phyloP scores from a whole-genome alignment of 768 basidiomycete genomes.

The Galerina sulciceps region DNA sequence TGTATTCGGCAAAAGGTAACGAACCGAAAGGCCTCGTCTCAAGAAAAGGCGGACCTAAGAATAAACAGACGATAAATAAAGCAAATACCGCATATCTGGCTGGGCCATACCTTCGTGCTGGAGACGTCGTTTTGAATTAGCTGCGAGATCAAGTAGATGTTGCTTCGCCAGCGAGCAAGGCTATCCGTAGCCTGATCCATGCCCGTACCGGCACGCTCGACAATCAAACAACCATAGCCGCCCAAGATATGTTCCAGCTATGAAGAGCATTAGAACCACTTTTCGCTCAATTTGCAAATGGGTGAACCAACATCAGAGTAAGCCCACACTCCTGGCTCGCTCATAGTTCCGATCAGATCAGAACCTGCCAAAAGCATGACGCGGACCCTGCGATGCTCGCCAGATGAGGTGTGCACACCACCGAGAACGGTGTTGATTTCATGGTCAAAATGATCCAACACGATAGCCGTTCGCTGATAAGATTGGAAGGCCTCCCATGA shows the following conservation, averaged over 20 bases:
- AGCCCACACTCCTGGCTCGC: slow-evolving; percentile 97
- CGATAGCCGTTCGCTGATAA: slow-evolving; percentile 96
- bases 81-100: not conserved
- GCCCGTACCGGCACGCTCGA: slow-evolving; percentile 93
- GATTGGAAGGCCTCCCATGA: slow-evolving; percentile 96
- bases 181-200: slow-evolving; percentile 82
- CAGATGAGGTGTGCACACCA: slow-evolving; percentile 75
- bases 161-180: slow-evolving; percentile 77
- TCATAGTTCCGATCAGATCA: slow-evolving; percentile 97
- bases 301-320: slow-evolving; percentile 80
- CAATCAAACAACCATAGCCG: slow-evolving; percentile 91
- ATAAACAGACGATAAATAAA: slow-evolving; percentile 1
- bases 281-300: slow-evolving; percentile 2
- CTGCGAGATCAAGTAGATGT: slow-evolving; percentile 91
- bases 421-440: slow-evolving; percentile 88
- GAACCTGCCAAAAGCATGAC: slow-evolving; percentile 98
- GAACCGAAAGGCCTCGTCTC: slow-evolving; percentile 78
- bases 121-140: slow-evolving; percentile 98
- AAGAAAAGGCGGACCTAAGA: slow-evolving; percentile 69
- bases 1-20: slow-evolving; percentile 88
- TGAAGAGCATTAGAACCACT: slow-evolving; percentile 5
- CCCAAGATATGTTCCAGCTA: slow-evolving; percentile 97
- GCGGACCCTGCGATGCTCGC: slow-evolving; percentile 75
- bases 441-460: slow-evolving; percentile 96
- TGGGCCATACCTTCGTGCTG: slow-evolving; percentile 75